Conservation (phyloP, 768 basidiomycete genomes). For the Hebeloma cylindrosporum region DNA sequence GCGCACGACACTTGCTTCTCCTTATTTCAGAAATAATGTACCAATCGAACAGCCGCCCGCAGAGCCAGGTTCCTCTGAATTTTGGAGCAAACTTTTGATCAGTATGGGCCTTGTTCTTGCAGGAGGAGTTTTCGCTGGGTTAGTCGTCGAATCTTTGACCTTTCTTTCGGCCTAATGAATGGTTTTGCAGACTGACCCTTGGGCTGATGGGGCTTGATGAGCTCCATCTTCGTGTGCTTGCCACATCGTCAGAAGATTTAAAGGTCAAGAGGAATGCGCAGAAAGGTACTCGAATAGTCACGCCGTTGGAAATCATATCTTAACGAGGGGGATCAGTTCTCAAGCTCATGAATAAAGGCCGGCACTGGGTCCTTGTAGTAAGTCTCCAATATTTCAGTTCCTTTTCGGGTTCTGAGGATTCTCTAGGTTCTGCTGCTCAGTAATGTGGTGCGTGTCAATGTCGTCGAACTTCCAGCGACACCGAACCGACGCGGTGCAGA, state of each 20-base stretch:
- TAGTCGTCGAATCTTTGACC: constrained; percentile 17
- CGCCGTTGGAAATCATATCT: background rate
- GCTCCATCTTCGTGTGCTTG: constrained; percentile 82
- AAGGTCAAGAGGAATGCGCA: constrained; percentile 68
- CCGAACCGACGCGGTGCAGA: constrained; percentile 35
- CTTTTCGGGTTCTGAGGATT: background rate
- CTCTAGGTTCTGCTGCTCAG: constrained; percentile 77
- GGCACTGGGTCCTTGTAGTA: constrained; percentile 95
- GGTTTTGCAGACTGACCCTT: constrained; percentile 66
- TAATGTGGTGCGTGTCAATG: constrained; percentile 66
- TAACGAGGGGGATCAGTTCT: constrained; percentile 42
- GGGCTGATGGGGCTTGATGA: constrained; percentile 95
- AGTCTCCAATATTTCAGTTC: constrained; percentile 18
- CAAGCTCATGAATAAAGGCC: constrained; percentile 56
- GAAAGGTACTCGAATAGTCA: constrained; percentile 45
- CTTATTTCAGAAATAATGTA: constrained; percentile 16
- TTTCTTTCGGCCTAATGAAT: background rate
- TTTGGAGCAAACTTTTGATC: constrained; percentile 71
- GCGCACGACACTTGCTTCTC: constrained; percentile 26
- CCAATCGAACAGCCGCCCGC: constrained; percentile 19
- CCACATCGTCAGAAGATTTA: constrained; percentile 75
- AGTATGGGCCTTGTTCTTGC: constrained; percentile 71
- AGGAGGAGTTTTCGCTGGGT: constrained; percentile 95
- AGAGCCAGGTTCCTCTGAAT: constrained; percentile 56
- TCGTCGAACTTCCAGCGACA: background rate